phyloP scores from a whole-genome alignment of 2,329 filamentous ascomycete species.

The Didymella glomerata region DNA sequence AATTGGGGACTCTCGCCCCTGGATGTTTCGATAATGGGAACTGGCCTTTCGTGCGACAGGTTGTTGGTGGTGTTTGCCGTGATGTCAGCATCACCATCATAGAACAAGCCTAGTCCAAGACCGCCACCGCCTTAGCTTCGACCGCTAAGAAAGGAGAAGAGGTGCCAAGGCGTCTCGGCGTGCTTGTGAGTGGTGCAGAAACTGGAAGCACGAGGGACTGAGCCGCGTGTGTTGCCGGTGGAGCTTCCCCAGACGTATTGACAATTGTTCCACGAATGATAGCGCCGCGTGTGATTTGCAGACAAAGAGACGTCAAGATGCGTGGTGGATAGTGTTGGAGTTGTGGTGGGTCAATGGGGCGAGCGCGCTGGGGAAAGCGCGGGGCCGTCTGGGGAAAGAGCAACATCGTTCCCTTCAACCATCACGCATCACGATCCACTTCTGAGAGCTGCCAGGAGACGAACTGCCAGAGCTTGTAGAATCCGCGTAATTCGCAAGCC shows the following conservation, averaged over 20 bases:
- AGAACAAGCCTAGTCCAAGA: conserved; percentile 17
- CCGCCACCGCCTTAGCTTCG: conserved; percentile 21
- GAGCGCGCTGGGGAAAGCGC: conserved; percentile 3
- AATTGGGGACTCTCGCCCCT: conserved; percentile 8
- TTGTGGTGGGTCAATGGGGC: background rate
- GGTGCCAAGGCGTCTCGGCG: conserved; percentile 22
- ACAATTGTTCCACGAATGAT: conserved; percentile 14
- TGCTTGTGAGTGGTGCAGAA: conserved; percentile 24
- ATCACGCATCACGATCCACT: background rate
- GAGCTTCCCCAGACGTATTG: background rate
- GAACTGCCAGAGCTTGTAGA: too few relatives aligned
- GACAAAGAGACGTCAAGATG: background rate
- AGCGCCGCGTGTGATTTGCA: background rate
- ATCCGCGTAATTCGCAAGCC: background rate
- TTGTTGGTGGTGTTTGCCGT: background rate
- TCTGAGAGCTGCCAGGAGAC: background rate
- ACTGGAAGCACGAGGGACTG: background rate
- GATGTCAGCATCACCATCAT: conserved; percentile 13
- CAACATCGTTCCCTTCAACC: background rate
- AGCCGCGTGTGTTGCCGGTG: conserved; percentile 4
- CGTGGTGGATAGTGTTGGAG: background rate
- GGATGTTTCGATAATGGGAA: conserved; percentile 1
- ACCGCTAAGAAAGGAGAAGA: conserved; percentile 20
- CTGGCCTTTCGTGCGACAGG: background rate
- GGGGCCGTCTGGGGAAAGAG: conserved; percentile 2